Percentiles rank a stretch among this genome's conserved stretches.
Conservation (phyloP, 2,329 filamentous ascomycete genomes). For the Aureobasidium sp. region DNA sequence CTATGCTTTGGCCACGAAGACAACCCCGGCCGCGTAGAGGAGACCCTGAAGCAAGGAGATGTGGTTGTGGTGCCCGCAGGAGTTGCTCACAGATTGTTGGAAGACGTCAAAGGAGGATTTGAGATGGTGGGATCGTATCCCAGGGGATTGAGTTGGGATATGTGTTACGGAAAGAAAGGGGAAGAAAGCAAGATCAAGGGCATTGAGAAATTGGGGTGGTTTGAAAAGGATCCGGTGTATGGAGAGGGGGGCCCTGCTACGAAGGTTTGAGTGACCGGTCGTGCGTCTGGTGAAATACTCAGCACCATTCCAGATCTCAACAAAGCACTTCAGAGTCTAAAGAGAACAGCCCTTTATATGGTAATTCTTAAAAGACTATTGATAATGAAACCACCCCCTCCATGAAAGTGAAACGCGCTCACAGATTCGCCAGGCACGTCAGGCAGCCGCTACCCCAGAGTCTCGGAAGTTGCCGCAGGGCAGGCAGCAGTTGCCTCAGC, state of each 20-base stretch:
- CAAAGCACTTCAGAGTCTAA: too few relatives aligned
- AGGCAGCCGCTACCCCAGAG: background rate
- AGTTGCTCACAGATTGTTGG: conserved; percentile 55
- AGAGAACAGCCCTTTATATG: too few relatives aligned
- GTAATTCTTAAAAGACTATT: background rate
- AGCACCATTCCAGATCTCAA: background rate
- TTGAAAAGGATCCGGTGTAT: conserved; percentile 54
- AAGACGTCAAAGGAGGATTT: conserved; percentile 51
- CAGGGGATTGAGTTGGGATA: conserved; percentile 54
- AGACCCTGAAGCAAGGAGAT: conserved; percentile 52
- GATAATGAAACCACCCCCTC: background rate
- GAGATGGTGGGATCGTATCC: conserved; percentile 64
- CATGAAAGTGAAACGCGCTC: background rate
- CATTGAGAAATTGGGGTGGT: conserved; percentile 50
- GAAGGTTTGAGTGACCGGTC: conserved; percentile 27
- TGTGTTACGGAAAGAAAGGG: conserved; percentile 59
- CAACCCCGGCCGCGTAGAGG: conserved; percentile 52
- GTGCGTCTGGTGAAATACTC: background rate
- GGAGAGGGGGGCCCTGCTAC: conserved; percentile 48
- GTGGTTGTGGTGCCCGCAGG: conserved; percentile 60
- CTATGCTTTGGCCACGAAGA: conserved; percentile 61
- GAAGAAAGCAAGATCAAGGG: conserved; percentile 48
- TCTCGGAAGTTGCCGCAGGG: background rate
- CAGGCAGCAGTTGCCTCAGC: background rate
- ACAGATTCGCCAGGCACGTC: background rate